These are phyloP conservation scores for Geranium brycei DNA, from an alignment of 345 rosid genomes.

Conservation along the genomic window DNA sequence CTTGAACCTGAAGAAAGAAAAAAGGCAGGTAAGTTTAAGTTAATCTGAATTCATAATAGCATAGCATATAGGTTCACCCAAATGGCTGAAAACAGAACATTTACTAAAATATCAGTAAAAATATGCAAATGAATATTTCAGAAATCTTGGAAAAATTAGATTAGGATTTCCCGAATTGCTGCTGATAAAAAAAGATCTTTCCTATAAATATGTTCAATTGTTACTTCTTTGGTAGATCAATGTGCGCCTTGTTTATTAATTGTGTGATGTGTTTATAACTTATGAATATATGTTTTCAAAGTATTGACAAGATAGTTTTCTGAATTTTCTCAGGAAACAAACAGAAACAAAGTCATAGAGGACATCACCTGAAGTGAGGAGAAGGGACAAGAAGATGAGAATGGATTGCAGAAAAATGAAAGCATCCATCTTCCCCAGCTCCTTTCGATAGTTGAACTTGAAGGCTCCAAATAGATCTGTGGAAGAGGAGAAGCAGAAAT, in stretches of 20 bases:
- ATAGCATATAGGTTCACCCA: no score
- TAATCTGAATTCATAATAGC: neutral
- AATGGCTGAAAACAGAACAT: no score
- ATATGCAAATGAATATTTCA: no score
- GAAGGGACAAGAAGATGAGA: constrained; percentile 37
- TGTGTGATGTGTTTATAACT: neutral
- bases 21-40: neutral
- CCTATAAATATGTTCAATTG: no score
- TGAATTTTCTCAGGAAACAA: no score
- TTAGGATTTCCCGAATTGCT: no score
- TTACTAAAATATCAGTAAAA: no score
- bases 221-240: no score
- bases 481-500: constrained; percentile 26
- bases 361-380: constrained; percentile 55
- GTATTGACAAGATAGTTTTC: neutral
- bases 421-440: constrained; percentile 33
- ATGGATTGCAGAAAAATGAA: constrained; percentile 22
- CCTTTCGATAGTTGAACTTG: constrained; percentile 8
- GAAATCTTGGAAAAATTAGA: no score
- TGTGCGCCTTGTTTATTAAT: no score
- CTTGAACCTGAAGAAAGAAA: neutral
- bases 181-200: no score
- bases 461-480: constrained; percentile 6
- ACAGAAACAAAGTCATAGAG: no score
- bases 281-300: neutral